Evolutionary conservation across 2,329 filamentous ascomycete species (phyloP), one percentile per base, ranked within the genome.

Genomic region (Talaromyces verruculosus): DNA sequence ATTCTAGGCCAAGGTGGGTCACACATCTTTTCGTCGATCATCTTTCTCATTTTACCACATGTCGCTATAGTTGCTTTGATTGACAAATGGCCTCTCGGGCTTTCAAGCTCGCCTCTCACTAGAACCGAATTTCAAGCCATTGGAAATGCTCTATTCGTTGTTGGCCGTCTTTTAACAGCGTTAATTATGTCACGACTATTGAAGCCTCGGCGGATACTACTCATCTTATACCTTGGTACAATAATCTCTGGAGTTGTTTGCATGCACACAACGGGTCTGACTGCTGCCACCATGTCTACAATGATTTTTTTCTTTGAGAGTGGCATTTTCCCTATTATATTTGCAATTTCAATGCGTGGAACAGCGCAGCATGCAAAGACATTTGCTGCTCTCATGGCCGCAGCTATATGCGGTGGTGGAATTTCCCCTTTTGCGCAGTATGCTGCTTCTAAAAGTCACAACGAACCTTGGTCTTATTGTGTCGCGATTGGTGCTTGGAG

Each of bases 291-390:
- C 2, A 79, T 84, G 72, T 74, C 82, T n/a, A 77, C 85, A 61
- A 76, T 88, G 69, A 71, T 85, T 55, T 86, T 84, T 72, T 83
- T 88, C 68, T 87, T 87, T 69, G 85, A 88, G 75, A 85, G 85
- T 13, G 86, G 86, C 3, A 77, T 85, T 3, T 89, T 88, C 74
- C 80, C 83, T 37, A 82, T 86, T 53, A 84, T 87, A 63, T 89
- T 84, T 69, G 84, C 84, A 5, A 84, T 86, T 68, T 78, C 80
- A 2, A 77, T 89, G 8, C 84, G 86, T n/a, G 86, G 86, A 7
- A 79, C 86, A 68, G 86, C 84, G 3, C 78, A 75, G 11, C 82
- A 86, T 70, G 88, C 86, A 15, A 88, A 87, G 70, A 80, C 83
- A 33, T 86, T 83, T 8, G 80, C 83, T 11, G 80, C 83, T 0